Evolutionary conservation across 2,329 filamentous ascomycete genomes (phyloP).

Genomic region (Arthrobotrys megalospora): DNA sequence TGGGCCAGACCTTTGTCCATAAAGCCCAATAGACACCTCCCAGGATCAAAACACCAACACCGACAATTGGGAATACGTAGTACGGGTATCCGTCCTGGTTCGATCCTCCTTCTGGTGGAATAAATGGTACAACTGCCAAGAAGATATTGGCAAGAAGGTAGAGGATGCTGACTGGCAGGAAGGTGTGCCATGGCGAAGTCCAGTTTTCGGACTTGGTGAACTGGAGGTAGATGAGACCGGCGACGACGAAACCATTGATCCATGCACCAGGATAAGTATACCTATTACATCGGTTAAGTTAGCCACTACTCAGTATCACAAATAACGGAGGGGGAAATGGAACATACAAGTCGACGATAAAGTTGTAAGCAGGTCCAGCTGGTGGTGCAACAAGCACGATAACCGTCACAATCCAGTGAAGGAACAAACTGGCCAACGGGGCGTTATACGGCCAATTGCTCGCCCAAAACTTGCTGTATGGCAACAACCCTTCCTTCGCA

Average conservation of each 20-base stretch:
- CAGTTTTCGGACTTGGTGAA: constrained; percentile 71
- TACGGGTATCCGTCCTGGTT: constrained; percentile 71
- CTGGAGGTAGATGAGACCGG: constrained; percentile 72
- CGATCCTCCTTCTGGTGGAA: constrained; percentile 70
- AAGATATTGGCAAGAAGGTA: constrained; percentile 72
- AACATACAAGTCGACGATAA: constrained; percentile 73
- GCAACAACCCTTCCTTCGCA: constrained; percentile 79
- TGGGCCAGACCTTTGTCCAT: constrained; percentile 72
- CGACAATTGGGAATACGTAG: constrained; percentile 74
- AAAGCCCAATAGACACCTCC: constrained; percentile 72
- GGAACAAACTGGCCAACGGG: constrained; percentile 74
- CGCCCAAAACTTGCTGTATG: constrained; percentile 78
- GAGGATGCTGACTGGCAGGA: constrained; percentile 70
- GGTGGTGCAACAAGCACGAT: constrained; percentile 78
- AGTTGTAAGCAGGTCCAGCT: constrained; percentile 78
- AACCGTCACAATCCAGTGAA: constrained; percentile 78
- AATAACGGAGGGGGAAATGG: background rate
- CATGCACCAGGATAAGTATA: constrained; percentile 72
- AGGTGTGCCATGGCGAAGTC: constrained; percentile 72
- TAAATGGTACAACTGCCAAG: constrained; percentile 72
- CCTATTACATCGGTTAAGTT: constrained; percentile 26
- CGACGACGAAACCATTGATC: constrained; percentile 72
- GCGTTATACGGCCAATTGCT: constrained; percentile 79
- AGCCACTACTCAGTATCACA: background rate
- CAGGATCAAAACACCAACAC: constrained; percentile 71